A percentile compares a stretch with the other conserved stretches of the same genome.
These are phyloP conservation scores for Cicer arietinum DNA, from an alignment of 306 rosid species.

Conservation along the genomic window DNA sequence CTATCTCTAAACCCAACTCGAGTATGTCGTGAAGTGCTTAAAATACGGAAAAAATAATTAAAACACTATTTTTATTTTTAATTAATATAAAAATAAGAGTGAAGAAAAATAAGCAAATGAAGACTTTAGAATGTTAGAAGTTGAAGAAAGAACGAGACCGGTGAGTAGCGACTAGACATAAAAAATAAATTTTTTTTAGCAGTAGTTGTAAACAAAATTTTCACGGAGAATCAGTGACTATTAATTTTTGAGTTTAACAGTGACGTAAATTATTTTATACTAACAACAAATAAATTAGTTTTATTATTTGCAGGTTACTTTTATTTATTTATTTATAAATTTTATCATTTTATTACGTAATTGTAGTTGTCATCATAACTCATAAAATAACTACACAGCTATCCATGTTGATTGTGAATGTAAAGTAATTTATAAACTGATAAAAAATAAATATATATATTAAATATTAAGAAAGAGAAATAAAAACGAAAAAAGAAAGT, in stretches of 20 bases:
- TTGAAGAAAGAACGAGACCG: neutral
- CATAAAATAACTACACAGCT: no score
- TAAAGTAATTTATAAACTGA: no score
- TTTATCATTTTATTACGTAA: no score
- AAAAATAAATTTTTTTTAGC: neutral
- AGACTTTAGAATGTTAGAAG: slow-evolving; percentile 22
- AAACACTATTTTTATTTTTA: neutral
- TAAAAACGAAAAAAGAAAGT: slow-evolving; percentile 48
- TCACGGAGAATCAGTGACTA: no score
- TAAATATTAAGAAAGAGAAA: slow-evolving; percentile 3
- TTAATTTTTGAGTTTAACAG: no score
- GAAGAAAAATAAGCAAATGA: neutral
- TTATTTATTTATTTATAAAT: no score
- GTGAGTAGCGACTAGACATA: neutral
- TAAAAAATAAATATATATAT: neutral
- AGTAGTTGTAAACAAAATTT: no score
- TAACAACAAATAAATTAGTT: no score
- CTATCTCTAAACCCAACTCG: neutral
- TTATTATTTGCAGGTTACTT: no score
- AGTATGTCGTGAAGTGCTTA: slow-evolving; percentile 4
- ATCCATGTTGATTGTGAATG: no score
- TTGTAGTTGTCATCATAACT: no score
- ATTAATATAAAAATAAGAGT: neutral
- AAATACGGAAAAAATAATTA: neutral
- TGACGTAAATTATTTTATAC: no score